These are phyloP conservation scores for Clarireedia paspali DNA, from an alignment of 2,329 filamentous ascomycete species.

Conservation along the genomic window DNA sequence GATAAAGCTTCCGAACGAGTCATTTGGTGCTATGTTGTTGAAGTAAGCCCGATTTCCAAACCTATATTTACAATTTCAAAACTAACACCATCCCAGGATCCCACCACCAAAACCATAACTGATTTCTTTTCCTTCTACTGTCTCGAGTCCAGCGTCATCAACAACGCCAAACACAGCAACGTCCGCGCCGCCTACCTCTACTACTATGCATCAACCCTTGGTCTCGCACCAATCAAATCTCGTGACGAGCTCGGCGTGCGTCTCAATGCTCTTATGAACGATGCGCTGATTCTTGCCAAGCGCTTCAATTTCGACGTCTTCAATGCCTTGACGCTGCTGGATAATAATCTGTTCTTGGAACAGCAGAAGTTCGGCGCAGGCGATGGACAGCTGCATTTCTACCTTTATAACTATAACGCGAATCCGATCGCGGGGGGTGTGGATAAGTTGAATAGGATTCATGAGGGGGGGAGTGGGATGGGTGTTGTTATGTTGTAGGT, in stretches of 20 bases:
- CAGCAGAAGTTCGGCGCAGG: constrained; percentile 92
- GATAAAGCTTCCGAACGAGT: constrained; percentile 65
- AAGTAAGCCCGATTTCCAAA: constrained; percentile 38
- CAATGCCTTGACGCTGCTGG: constrained; percentile 87
- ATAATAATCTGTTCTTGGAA: constrained; percentile 89
- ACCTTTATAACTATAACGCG: constrained; percentile 94
- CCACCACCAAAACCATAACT: constrained; percentile 69
- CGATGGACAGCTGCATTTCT: constrained; percentile 93
- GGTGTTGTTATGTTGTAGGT: constrained; percentile 73
- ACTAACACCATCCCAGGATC: constrained; percentile 34
- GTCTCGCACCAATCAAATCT: constrained; percentile 51
- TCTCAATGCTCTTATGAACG: constrained; percentile 72
- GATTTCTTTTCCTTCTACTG: constrained; percentile 98
- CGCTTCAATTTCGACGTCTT: constrained; percentile 84
- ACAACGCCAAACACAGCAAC: constrained; percentile 65
- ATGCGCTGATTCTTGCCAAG: constrained; percentile 84
- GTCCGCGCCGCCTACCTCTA: constrained; percentile 92
- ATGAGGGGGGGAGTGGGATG: constrained; percentile 75
- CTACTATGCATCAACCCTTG: constrained; percentile 87
- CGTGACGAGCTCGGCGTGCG: constrained; percentile 62
- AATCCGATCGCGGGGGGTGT: constrained; percentile 81
- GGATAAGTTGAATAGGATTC: constrained; percentile 68
- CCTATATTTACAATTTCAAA: background rate
- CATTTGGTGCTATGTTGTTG: constrained; percentile 89
- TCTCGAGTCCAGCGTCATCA: constrained; percentile 87